These are phyloP conservation scores for Fonsecaea nubica DNA, from an alignment of 2,329 filamentous ascomycete species.

Conservation along the genomic window DNA sequence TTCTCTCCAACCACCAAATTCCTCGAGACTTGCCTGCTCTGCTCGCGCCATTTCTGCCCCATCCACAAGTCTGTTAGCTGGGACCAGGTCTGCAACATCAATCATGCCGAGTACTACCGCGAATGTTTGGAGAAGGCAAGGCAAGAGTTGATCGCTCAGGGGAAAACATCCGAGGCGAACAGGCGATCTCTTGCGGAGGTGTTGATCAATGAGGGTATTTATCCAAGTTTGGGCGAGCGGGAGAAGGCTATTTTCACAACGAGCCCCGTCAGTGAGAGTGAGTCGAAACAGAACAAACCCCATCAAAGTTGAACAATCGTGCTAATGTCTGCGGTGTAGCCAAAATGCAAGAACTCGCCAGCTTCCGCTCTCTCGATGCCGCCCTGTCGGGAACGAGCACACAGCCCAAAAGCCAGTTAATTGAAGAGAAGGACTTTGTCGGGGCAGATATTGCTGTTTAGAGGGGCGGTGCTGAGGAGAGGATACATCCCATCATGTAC, in stretches of 20 bases:
- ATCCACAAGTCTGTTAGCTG: conserved; percentile 38
- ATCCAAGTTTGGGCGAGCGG: conserved; percentile 39
- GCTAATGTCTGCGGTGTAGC: conserved; percentile 25
- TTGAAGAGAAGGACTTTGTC: conserved; percentile 38
- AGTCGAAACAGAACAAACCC: not conserved
- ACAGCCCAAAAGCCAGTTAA: conserved; percentile 30
- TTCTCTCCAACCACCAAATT: conserved; percentile 41
- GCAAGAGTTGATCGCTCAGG: conserved; percentile 32
- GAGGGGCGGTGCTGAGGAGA: not conserved
- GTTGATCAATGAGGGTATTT: conserved; percentile 38
- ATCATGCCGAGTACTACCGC: conserved; percentile 40
- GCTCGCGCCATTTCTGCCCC: conserved; percentile 39
- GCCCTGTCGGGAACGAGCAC: conserved; percentile 32
- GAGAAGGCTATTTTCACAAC: conserved; percentile 41
- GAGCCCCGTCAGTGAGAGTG: conserved; percentile 38
- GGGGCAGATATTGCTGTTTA: conserved; percentile 40
- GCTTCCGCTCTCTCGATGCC: conserved; percentile 39
- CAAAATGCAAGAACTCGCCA: conserved; percentile 37
- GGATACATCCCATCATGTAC: not conserved
- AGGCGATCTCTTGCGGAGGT: conserved; percentile 35
- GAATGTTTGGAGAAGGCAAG: conserved; percentile 35
- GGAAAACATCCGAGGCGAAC: conserved; percentile 26
- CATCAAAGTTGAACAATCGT: not conserved
- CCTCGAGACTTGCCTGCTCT: conserved; percentile 40
- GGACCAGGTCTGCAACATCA: conserved; percentile 40